Conservation (phyloP, 305 asterid species). For the Fraxinus ornus region DNA sequence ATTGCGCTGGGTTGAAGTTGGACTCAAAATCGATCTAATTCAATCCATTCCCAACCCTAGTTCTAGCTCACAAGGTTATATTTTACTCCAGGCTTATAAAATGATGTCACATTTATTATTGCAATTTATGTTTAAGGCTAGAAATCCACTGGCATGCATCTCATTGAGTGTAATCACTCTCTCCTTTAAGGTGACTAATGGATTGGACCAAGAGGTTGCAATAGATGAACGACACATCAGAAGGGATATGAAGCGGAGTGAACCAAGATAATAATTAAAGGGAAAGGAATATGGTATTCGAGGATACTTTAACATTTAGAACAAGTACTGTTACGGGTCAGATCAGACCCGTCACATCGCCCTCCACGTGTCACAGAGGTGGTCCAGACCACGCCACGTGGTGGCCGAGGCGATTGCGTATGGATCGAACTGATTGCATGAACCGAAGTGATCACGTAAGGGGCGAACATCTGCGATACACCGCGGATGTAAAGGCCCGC, state of each 20-base stretch:
- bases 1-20: background rate
- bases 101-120: background rate
- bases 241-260: background rate
- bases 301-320: too few species aligned
- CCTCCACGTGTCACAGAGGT: too few species aligned
- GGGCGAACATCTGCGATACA: too few species aligned
- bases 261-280: too few species aligned
- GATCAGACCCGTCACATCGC: too few species aligned
- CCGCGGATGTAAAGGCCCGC: too few species aligned
- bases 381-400: too few species aligned
- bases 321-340: too few species aligned
- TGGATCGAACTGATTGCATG: too few species aligned
- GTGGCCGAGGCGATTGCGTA: too few species aligned
- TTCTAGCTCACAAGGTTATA: background rate
- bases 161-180: background rate
- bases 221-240: background rate
- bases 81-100: background rate
- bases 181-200: background rate
- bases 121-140: background rate
- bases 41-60: background rate
- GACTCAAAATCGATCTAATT: background rate
- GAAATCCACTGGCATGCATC: background rate
- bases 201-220: background rate
- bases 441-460: too few species aligned
- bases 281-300: too few species aligned